Evolutionary conservation across 106 monocot genomes (phyloP), one percentile per base, ranked within the genome.

Genomic region (Apostasia ramifera): DNA sequence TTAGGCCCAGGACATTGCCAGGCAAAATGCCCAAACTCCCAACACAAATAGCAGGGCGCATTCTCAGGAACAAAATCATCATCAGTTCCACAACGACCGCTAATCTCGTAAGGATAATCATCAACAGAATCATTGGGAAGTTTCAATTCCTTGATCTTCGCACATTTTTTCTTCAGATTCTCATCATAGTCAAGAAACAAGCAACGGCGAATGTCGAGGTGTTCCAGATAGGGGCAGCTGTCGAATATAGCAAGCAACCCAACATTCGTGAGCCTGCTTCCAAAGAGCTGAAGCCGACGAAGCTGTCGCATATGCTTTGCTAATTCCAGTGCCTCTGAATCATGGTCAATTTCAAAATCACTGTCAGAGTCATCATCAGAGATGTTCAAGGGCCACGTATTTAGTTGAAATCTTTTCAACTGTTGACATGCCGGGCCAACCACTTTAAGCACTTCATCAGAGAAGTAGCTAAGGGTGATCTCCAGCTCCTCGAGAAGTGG

Each of bases 221-320:
- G 71, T 66, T 87, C 83, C 1, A 87, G 80, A 47, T 71, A 49
- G 4, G 56, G 73, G 50, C 86, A 87, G 6, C 61, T 66, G 52
- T 83, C 77, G 12, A 87, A 66, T 55, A 87, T 74, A 55, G 80
- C 77, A 40, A 26, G 12, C 2, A 87, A 46, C 10, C 77, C 86
- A 40, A 55, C 43, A 57, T 80, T 71, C 45, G 66, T 71, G 12
- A 87, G 53, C 47, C 2, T 59, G 67, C 72, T 75, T 47, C 69
- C 78, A 26, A 74, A 26, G 37, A 83, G 59, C 66, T 81, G 81
- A 13, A 84, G 74, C 11, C 67, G 47, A 40, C 70, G 77, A 8
- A 84, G 56, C 48, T 71, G 41, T 26, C 50, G 77, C 85, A 85
- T 81, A 45, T 45, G 55, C 14, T 85, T 85, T 12, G 78, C 81